A percentile compares a stretch with the other conserved stretches of the same genome.
phyloP scores from a whole-genome alignment of 2,329 filamentous ascomycete genomes.

The Exophiala bonariae region DNA sequence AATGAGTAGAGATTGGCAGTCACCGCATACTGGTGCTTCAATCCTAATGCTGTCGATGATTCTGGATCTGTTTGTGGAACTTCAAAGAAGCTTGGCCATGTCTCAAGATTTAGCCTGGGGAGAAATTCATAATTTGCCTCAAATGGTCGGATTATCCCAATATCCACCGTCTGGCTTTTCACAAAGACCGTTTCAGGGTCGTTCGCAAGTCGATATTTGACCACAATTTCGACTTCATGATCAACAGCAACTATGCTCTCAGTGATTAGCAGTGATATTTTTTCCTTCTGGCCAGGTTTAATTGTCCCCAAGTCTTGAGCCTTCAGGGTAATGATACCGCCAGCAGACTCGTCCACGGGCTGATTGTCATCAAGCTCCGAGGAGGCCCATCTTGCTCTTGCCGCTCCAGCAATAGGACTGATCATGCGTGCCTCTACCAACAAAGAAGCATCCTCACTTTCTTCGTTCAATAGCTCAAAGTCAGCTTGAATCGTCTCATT shows the following conservation, averaged over 20 bases:
- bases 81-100: slow-evolving; percentile 87
- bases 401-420: slow-evolving; percentile 53
- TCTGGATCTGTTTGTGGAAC: slow-evolving; percentile 12
- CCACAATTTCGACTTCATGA: slow-evolving; percentile 71
- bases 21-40: slow-evolving; percentile 80
- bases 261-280: slow-evolving; percentile 50
- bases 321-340: slow-evolving; percentile 10
- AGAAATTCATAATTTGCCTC: slow-evolving; percentile 88
- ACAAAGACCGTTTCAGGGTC: slow-evolving; percentile 79
- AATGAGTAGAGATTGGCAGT: slow-evolving; percentile 73
- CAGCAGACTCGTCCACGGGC: slow-evolving; percentile 22
- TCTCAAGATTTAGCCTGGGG: slow-evolving; percentile 72
- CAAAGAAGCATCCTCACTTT: slow-evolving; percentile 74
- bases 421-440: slow-evolving; percentile 69
- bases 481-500: slow-evolving; percentile 72
- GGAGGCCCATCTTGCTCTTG: slow-evolving; percentile 49
- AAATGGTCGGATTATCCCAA: slow-evolving; percentile 79
- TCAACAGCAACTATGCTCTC: slow-evolving; percentile 52
- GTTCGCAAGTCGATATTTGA: slow-evolving; percentile 74
- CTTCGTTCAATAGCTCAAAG: slow-evolving; percentile 75
- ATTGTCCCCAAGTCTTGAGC: slow-evolving; percentile 26
- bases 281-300: slow-evolving; percentile 32
- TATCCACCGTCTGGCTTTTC: slow-evolving; percentile 67
- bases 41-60: slow-evolving; percentile 49
- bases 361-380: slow-evolving; percentile 30